These are phyloP conservation scores for Bremia lactucae DNA, from an alignment of 352 stramenopile species.

Conservation along the genomic window DNA sequence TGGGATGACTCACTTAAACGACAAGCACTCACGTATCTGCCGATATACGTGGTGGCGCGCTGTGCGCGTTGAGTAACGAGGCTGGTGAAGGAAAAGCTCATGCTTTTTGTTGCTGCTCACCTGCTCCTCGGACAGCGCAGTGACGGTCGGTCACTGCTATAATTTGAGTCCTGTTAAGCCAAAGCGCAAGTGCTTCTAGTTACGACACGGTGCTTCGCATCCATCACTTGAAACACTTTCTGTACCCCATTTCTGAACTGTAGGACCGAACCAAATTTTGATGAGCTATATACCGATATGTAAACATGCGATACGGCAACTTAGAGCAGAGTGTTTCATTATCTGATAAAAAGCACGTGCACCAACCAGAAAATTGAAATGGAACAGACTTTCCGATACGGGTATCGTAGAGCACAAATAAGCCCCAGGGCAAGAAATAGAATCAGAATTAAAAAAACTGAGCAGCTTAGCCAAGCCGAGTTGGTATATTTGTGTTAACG, in stretches of 20 bases:
- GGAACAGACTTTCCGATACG: no score
- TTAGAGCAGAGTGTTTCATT: no score
- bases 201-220: not conserved
- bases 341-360: no score
- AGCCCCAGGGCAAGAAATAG: no score
- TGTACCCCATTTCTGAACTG: slow-evolving; percentile 9
- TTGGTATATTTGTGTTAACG: no score
- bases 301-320: no score
- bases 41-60: slow-evolving; percentile 22
- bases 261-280: no score
- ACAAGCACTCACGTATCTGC: slow-evolving; percentile 24
- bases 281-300: slow-evolving; percentile 19
- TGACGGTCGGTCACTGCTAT: not conserved
- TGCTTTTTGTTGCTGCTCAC: not conserved
- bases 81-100: slow-evolving; percentile 8
- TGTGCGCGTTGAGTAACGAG: slow-evolving; percentile 16
- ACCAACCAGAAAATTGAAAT: no score
- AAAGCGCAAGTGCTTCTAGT: slow-evolving; percentile 9
- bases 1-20: slow-evolving; percentile 25
- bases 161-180: slow-evolving; percentile 4
- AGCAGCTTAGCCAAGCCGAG: no score
- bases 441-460: no score
- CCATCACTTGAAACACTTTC: slow-evolving; percentile 7
- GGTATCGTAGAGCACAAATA: no score
- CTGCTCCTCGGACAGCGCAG: not conserved